Conservation (phyloP, 768 basidiomycete species). For the Phanerodontia chrysosporium region DNA sequence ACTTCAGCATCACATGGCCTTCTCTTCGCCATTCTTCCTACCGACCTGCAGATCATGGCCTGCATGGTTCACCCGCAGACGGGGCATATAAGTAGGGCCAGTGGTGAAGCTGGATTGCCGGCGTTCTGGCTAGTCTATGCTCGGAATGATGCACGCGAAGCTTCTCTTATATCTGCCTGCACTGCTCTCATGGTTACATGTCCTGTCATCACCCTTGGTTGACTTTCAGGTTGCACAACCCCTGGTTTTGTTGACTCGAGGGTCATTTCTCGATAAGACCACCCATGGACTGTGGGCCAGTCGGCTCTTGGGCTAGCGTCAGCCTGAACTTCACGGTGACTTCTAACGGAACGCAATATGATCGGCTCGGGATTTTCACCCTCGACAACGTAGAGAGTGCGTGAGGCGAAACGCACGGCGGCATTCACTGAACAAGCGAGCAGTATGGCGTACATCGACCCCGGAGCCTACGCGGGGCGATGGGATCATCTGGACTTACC, state of each 20-base stretch:
- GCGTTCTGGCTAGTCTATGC: neutral
- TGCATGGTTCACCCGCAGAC: neutral
- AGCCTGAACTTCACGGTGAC: constrained; percentile 75
- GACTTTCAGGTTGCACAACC: constrained; percentile 75
- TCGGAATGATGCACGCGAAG: neutral
- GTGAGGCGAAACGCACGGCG: constrained; percentile 14
- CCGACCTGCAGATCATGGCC: neutral
- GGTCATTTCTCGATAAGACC: no score
- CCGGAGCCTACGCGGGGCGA: constrained; percentile 62
- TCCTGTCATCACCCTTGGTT: constrained; percentile 31
- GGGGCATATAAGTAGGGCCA: neutral
- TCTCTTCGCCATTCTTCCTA: neutral
- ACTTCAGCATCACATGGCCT: neutral
- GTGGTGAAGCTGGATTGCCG: neutral
- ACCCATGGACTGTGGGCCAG: constrained; percentile 62
- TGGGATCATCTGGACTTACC: constrained; percentile 75
- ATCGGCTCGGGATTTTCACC: constrained; percentile 66
- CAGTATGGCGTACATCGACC: constrained; percentile 79
- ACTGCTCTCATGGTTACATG: neutral
- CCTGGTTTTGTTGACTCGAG: constrained; percentile 65
- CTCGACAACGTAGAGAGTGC: constrained; percentile 75
- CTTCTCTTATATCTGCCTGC: neutral
- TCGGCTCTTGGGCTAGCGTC: constrained; percentile 70
- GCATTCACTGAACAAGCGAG: neutral
- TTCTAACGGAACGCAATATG: constrained; percentile 66